Conservation (phyloP, 1,139 yeast species). For the Pichia sp. region DNA sequence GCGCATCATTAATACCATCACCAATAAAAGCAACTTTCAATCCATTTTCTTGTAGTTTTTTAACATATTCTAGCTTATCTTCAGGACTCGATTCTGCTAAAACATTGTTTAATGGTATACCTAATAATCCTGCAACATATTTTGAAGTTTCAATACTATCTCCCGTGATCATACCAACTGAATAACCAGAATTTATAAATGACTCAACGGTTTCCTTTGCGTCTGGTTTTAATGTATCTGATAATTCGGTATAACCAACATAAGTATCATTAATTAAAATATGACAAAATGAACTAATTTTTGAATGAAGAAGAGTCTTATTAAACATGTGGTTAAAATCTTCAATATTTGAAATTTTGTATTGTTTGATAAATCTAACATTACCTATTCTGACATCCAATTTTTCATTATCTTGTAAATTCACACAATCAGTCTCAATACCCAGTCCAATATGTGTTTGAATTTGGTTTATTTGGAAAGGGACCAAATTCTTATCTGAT, state of each 20-base stretch:
- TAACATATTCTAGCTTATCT: conserved; percentile 65
- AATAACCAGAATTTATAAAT: conserved; percentile 47
- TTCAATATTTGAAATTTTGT: conserved; percentile 14
- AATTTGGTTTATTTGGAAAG: conserved; percentile 31
- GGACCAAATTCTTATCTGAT: conserved; percentile 9
- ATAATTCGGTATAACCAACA: conserved; percentile 59
- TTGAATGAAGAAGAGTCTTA: background rate
- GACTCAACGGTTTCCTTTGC: conserved; percentile 55
- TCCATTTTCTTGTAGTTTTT: conserved; percentile 40
- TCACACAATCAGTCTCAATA: conserved; percentile 42
- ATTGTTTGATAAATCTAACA: conserved; percentile 36
- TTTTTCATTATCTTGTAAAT: conserved; percentile 4
- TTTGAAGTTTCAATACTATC: conserved; percentile 63
- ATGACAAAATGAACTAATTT: conserved; percentile 28
- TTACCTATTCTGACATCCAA: conserved; percentile 52
- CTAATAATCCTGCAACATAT: conserved; percentile 59
- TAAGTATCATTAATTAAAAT: conserved; percentile 48
- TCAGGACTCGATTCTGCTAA: conserved; percentile 75
- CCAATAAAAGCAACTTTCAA: conserved; percentile 76
- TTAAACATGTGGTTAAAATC: conserved; percentile 15
- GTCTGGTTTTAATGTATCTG: conserved; percentile 65
- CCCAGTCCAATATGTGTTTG: conserved; percentile 68
- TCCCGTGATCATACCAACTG: conserved; percentile 89
- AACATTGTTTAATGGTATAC: conserved; percentile 57
- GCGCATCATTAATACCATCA: conserved; percentile 84